Evolutionary conservation across 2,329 filamentous ascomycete species (phyloP).

Genomic region (Aspergillus sergii): DNA sequence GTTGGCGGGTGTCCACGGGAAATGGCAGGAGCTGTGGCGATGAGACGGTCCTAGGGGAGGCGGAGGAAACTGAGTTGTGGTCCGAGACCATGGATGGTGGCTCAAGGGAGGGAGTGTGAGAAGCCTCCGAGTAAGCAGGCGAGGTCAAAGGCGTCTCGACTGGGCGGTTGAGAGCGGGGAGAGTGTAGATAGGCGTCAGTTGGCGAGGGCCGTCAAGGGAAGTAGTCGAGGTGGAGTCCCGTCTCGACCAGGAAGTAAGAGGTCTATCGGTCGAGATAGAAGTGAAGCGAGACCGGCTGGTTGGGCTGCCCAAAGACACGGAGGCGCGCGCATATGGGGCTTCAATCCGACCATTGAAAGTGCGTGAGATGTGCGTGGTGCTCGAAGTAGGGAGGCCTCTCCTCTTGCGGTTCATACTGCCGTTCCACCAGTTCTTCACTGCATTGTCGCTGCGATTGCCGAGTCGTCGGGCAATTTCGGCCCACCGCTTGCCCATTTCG

Average conservation of each 20-base stretch:
- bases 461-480: slow-evolving; percentile 82
- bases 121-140: slow-evolving; percentile 65
- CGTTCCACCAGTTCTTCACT: slow-evolving; percentile 98
- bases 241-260: slow-evolving; percentile 25
- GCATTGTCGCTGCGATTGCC: slow-evolving; percentile 89
- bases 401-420: slow-evolving; percentile 79
- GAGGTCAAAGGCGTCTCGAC: slow-evolving; percentile 64
- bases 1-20: slow-evolving; percentile 48
- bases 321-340: slow-evolving; percentile 41
- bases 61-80: slow-evolving; percentile 63
- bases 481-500: slow-evolving; percentile 85
- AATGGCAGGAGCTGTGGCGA: slow-evolving; percentile 45
- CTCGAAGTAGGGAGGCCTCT: slow-evolving; percentile 45
- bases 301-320: slow-evolving; percentile 28
- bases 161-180: slow-evolving; percentile 39
- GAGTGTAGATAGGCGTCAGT: slow-evolving; percentile 43
- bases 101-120: slow-evolving; percentile 59
- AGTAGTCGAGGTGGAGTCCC: slow-evolving; percentile 27
- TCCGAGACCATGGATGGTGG: slow-evolving; percentile 74
- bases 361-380: slow-evolving; percentile 40
- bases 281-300: slow-evolving; percentile 31
- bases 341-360: slow-evolving; percentile 41
- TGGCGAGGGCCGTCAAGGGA: slow-evolving; percentile 29
- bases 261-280: slow-evolving; percentile 26
- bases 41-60: slow-evolving; percentile 54